Evolutionary conservation across 495 filamentous ascomycete species (phyloP).

Genomic region (Parmelia sp.): DNA sequence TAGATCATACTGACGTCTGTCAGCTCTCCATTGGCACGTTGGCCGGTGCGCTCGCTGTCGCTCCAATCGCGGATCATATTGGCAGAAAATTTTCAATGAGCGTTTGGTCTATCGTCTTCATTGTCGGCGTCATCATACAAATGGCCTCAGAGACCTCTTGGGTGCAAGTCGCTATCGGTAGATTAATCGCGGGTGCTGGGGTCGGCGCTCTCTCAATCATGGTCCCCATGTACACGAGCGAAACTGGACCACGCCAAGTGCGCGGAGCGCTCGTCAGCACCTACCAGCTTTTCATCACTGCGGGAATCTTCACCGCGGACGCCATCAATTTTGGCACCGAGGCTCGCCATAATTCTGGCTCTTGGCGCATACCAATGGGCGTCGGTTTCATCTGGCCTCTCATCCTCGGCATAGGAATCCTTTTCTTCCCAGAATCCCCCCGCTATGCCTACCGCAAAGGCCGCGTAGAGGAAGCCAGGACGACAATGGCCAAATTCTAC

Average conservation of each 20-base stretch:
- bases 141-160: slow-evolving; percentile 51
- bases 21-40: slow-evolving; percentile 22
- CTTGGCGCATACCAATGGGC: slow-evolving; percentile 78
- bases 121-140: slow-evolving; percentile 64
- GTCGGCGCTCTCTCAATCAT: slow-evolving; percentile 65
- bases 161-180: slow-evolving; percentile 49
- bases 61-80: slow-evolving; percentile 49
- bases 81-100: slow-evolving; percentile 48
- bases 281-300: slow-evolving; percentile 84
- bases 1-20: neutral
- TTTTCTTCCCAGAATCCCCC: slow-evolving; percentile 68
- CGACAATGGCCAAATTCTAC: slow-evolving; percentile 63
- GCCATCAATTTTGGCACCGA: slow-evolving; percentile 76
- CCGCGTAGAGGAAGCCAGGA: slow-evolving; percentile 56
- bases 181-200: slow-evolving; percentile 59
- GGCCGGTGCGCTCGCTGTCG: slow-evolving; percentile 59
- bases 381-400: slow-evolving; percentile 71
- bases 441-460: slow-evolving; percentile 62
- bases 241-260: slow-evolving; percentile 59
- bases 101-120: slow-evolving; percentile 56
- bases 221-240: slow-evolving; percentile 69
- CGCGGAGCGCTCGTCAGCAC: slow-evolving; percentile 61
- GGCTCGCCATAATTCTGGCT: slow-evolving; percentile 45
- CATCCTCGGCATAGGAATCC: slow-evolving; percentile 62
- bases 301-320: slow-evolving; percentile 77